Evolutionary conservation across 768 basidiomycete genomes (phyloP).

Genomic region (Leccinum disarticulatum): DNA sequence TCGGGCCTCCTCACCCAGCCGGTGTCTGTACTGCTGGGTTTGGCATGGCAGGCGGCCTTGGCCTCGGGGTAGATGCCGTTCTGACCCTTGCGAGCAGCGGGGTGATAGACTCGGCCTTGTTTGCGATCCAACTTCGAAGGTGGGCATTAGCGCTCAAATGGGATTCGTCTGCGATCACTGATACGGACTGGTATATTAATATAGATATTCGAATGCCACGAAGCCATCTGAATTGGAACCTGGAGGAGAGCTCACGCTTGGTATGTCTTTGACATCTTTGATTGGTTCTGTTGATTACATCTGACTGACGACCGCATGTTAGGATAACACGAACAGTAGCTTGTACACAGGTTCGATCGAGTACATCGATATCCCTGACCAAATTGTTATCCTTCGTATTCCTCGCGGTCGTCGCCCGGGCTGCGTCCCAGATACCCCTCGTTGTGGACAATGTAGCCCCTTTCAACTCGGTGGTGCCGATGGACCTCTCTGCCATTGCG

Average conservation of each 20-base stretch:
- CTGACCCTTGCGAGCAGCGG: constrained; percentile 44
- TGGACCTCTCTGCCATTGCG: constrained; percentile 27
- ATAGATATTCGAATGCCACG: constrained; percentile 46
- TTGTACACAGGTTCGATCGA: too few relatives aligned
- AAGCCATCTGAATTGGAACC: constrained; percentile 47
- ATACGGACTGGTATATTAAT: neutral
- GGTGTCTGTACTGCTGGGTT: constrained; percentile 53
- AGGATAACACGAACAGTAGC: constrained; percentile 53
- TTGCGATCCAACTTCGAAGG: constrained; percentile 49
- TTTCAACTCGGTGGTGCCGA: neutral
- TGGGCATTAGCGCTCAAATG: constrained; percentile 1
- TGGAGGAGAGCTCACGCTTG: constrained; percentile 74
- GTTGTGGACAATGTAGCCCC: neutral
- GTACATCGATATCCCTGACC: constrained; percentile 36
- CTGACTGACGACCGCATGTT: neutral
- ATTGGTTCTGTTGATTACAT: neutral
- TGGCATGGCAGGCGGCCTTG: constrained; percentile 48
- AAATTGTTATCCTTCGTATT: constrained; percentile 5
- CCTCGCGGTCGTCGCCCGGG: constrained; percentile 3
- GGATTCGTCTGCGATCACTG: neutral
- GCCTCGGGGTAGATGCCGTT: constrained; percentile 46
- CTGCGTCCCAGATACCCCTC: constrained; percentile 10
- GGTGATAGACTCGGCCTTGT: constrained; percentile 36
- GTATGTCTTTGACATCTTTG: constrained; percentile 33
- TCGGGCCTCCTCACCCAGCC: constrained; percentile 47